Evolutionary conservation across 805 yeast species (phyloP).

Genomic region (Metschnikowia lochheadii): DNA sequence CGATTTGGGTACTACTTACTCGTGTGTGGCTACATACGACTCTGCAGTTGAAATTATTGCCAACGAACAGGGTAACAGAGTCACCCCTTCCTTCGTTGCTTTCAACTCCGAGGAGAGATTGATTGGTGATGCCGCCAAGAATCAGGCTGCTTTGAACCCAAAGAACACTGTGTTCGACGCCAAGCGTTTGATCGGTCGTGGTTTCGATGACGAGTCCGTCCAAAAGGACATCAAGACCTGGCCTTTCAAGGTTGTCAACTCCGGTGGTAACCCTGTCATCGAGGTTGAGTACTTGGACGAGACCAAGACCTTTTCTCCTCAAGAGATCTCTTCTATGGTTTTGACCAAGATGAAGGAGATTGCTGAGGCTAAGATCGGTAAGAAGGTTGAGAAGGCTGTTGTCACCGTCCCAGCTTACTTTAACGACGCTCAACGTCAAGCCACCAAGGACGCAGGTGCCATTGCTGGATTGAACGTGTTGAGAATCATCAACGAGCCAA

Average conservation of each 20-base stretch:
- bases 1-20: constrained; percentile 51
- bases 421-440: constrained; percentile 50
- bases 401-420: constrained; percentile 49
- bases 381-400: constrained; percentile 56
- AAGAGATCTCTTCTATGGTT: constrained; percentile 48
- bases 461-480: constrained; percentile 48
- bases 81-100: constrained; percentile 49
- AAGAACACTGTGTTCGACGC: constrained; percentile 48
- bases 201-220: constrained; percentile 54
- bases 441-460: constrained; percentile 51
- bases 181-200: constrained; percentile 57
- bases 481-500: constrained; percentile 51
- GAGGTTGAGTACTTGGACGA: constrained; percentile 47
- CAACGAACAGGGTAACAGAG: constrained; percentile 51
- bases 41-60: constrained; percentile 49
- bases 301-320: constrained; percentile 45
- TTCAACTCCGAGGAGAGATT: constrained; percentile 47
- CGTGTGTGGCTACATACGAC: constrained; percentile 49
- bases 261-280: constrained; percentile 44
- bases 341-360: constrained; percentile 56
- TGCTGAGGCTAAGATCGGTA: constrained; percentile 88
- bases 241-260: constrained; percentile 45
- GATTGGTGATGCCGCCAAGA: constrained; percentile 50
- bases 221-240: constrained; percentile 51
- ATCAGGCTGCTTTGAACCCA: constrained; percentile 50